Base-by-base conservation (phyloP, 768 basidiomycete genomes). In the Mycena leptocephala region DNA sequence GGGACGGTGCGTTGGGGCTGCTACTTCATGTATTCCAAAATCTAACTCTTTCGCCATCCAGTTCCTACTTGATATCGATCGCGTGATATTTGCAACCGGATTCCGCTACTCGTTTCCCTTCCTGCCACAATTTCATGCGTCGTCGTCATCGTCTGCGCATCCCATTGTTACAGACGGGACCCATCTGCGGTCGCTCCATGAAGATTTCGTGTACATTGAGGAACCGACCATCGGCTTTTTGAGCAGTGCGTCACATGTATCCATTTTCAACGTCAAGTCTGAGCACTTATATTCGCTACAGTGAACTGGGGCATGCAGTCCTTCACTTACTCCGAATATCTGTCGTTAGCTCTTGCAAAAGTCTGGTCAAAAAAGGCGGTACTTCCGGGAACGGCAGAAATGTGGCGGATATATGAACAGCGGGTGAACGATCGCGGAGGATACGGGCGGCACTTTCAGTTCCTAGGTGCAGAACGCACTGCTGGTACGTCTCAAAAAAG, bases 271-370 rank as follows among this genome's bases (percentile, higher is more conserved):
- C 61, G 6, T 72, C 37, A 43, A 24, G 39, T 63, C 51, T 51
- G 16, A 69, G 30, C 39, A 30, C 28, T 16, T 26, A 13, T 22
- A 7, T 35, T 61, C 24, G 6, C 32, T 69, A 8, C 63, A 87
- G 86, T 85, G 72, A 88, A 87, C 77, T 80, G 82, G 74, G 86
- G 87, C 11, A 87, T 86, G 78, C 85, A 86, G 64, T 83, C 86
- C 0, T 87, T 87, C 78, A 83, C 84, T 8, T 85, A 86, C 63
- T 79, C 83, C 14, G 86, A 88, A 63, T 87, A 85, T 68, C 70
- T 83, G 3, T 82, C 85, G 9, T 78, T 87, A 1, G 85, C 86
- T 5, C 76, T 86, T 18, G 85, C 86, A 3, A 86, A 85, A 76
- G 83, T 88, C 1, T 88, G 87, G 87, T 68, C 80, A 4, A 80